Evolutionary conservation across 2,329 filamentous ascomycete species (phyloP).

Genomic region (Ascosphaera apis): DNA sequence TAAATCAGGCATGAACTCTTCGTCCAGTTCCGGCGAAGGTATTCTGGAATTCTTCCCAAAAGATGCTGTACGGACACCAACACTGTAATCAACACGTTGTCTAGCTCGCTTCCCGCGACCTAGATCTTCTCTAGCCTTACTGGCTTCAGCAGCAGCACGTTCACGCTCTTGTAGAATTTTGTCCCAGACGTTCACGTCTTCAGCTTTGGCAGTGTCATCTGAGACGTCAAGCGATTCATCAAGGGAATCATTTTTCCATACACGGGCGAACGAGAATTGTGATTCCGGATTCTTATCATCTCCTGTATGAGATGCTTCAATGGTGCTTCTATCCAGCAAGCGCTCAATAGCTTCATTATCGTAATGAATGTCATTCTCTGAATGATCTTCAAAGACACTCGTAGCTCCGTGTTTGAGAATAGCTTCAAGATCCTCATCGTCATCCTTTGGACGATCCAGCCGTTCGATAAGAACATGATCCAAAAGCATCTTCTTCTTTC

Average conservation of each 20-base stretch:
- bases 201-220: conserved; percentile 24
- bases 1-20: not conserved
- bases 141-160: conserved; percentile 49
- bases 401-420: conserved; percentile 74
- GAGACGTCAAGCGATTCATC: conserved; percentile 35
- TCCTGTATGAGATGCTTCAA: conserved; percentile 45
- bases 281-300: conserved; percentile 46
- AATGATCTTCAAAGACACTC: conserved; percentile 59
- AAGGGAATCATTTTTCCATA: conserved; percentile 74
- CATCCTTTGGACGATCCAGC: conserved; percentile 66
- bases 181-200: conserved; percentile 62
- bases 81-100: conserved; percentile 1
- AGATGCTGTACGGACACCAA: not conserved
- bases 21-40: not conserved
- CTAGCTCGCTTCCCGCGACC: conserved; percentile 65
- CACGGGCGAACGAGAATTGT: conserved; percentile 69
- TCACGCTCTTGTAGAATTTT: conserved; percentile 69
- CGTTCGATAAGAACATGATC: conserved; percentile 87
- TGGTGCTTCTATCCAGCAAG: conserved; percentile 64
- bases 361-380: conserved; percentile 51
- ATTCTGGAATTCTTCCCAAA: not conserved
- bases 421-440: conserved; percentile 57
- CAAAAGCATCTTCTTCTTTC: conserved; percentile 83
- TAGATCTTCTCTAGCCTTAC: conserved; percentile 47
- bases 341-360: conserved; percentile 66